A percentile compares a stretch with the other conserved stretches of the same genome.
phyloP scores from a whole-genome alignment of 768 basidiomycete species.

The Russula earlei region DNA sequence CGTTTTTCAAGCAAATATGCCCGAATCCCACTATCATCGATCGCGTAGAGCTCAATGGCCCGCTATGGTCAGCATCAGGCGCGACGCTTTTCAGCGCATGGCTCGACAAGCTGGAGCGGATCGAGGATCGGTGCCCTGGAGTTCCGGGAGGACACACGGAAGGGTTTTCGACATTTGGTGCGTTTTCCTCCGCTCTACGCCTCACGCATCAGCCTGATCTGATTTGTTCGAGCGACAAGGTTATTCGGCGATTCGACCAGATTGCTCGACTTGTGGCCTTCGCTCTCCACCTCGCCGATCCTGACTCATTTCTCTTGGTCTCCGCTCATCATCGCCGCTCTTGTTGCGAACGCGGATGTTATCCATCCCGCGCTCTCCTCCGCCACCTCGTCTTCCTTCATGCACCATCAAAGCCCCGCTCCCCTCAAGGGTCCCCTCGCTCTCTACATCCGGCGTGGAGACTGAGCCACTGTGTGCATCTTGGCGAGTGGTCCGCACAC shows the following conservation, averaged over 20 bases:
- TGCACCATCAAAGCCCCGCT: slow-evolving; percentile 11
- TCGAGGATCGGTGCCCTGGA: slow-evolving; percentile 35
- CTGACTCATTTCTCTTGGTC: slow-evolving; percentile 33
- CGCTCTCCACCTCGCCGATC: slow-evolving; percentile 28
- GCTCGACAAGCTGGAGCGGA: slow-evolving; percentile 28
- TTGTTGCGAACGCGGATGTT: slow-evolving; percentile 26
- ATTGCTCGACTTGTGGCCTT: slow-evolving; percentile 30
- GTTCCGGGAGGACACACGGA: slow-evolving; percentile 27
- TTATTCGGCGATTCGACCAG: slow-evolving; percentile 28
- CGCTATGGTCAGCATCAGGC: slow-evolving; percentile 25
- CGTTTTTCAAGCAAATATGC: slow-evolving; percentile 36
- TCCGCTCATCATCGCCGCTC: slow-evolving; percentile 27
- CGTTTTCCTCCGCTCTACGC: slow-evolving; percentile 3
- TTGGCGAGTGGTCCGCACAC: slow-evolving; percentile 27
- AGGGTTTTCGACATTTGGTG: slow-evolving; percentile 33
- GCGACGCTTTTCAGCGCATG: slow-evolving; percentile 30
- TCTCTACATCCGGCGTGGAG: slow-evolving; percentile 43
- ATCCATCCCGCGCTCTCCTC: slow-evolving; percentile 11
- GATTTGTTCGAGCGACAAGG: slow-evolving; percentile 19
- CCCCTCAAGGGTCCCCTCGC: slow-evolving; percentile 34
- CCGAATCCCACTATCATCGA: slow-evolving; percentile 29
- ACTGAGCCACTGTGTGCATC: slow-evolving; percentile 35
- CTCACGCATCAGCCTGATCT: not conserved
- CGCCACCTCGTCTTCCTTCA: not conserved
- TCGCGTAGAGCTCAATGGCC: slow-evolving; percentile 24